Evolutionary conservation across 2,329 filamentous ascomycete species (phyloP), one percentile per base, ranked within the genome.

Genomic region (Colletotrichum graminicola): DNA sequence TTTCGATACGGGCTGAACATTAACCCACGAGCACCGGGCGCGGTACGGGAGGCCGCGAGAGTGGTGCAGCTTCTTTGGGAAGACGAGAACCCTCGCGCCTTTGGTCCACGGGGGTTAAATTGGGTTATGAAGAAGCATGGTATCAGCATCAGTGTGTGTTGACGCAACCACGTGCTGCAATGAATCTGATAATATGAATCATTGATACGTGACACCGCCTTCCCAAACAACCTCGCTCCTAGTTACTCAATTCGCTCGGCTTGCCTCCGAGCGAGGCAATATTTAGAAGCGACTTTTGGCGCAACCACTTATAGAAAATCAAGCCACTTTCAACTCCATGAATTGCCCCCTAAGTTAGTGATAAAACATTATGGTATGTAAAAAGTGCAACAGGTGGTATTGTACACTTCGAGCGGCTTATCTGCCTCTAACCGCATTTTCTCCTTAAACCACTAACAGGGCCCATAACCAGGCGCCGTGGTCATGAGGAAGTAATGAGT

Each of bases 61-160:
- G 39, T 49, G 12, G 12, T 67, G 49, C 49, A 47, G 26, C 6
- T 67, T 14, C 36, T 67, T 0, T 67, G 65, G 56, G 16, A 29
- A 12, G 56, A 67, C 21, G 1, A 49, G n/a, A 56, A 67, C n/a
- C 57, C 39, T 23, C 59, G 49, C 10, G 49, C 49, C 7, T 67
- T 39, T 32, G 57, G 57, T 4, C 57, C 65, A 8, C 26, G 49
- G 1, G 65, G 57, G 1, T 3, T 62, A 16, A 36, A 54, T 14
- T 54, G 62, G 39, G 39, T 49, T 5, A 62, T 62, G 65, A 67
- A 62, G 57, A 62, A 62, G n/a, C 47, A 62, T 7, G 65, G 36
- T 2, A 16, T 67, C 1, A 62, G 57, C 18, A 47, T 67, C 21
- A 39, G 57, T 12, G 55, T 67, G 65, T 60, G 57, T 23, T 62